Base-by-base conservation (phyloP, 192 early-diverging fungal genomes). In the Physocladia obscura region DNA sequence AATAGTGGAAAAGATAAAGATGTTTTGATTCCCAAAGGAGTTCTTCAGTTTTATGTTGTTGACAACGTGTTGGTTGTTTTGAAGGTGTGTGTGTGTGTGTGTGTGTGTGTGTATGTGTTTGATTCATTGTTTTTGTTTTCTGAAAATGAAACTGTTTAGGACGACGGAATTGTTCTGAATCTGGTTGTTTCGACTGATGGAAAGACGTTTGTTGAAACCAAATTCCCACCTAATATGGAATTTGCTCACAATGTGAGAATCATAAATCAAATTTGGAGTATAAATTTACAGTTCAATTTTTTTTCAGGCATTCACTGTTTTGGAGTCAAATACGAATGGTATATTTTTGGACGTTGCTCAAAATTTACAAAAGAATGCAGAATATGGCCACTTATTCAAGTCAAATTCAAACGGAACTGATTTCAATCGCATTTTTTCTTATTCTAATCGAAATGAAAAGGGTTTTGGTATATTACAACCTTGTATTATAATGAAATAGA, bases 401-500 rank as follows among this genome's bases (percentile, higher is more conserved):
- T 94, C 93, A 51, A 94, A 95, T 77, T 82, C 81, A 49, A 88
- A 95, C 52, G 94, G 93, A 40, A 87, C 88, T 6, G 90, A 82
- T 75, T 98, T 88, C 78, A 87, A 89, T 47, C 67, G 83, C 26
- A 85, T 88, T 8, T 82, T 97, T 34, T 77, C 89, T 35, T 81
- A 92, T 75, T 93, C 93, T 1, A 95, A 97, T 76, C 84, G 93
- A 47, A 85, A 93, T 65, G 70, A 65, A 3, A 22, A 56, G 1
- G 92, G 91, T 8, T 57, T 81, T 54, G 69, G 74, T 78, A 52
- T 15, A 17, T 57, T 70, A 8, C 1, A 22, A 4, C 22, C 64
- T 94, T 99, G 3, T 96, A 98, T 67, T 90, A 93, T 75, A 94
- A 95, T 75, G 91, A 91, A 61, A 89, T 99, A 40, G 87, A 89